Evolutionary conservation across 208 protist genomes (phyloP), one percentile per base, ranked within the genome.

Genomic region (Trypanosoma avium): DNA sequence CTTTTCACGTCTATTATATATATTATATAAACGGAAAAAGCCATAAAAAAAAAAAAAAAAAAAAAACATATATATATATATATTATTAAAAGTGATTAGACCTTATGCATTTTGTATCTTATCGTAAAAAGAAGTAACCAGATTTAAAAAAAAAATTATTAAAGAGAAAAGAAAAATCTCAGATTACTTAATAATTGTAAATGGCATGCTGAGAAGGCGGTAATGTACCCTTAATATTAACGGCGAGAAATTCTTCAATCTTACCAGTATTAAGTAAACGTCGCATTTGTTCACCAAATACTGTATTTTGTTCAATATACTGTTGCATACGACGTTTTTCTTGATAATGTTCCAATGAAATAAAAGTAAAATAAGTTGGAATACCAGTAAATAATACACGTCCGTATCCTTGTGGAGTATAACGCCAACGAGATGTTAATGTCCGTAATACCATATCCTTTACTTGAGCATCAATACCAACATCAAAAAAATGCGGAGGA

Each of bases 261-360:
- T 91, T 92, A 32, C 86, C 86, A 22, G 56, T 88, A 54, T 87
- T 63, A 30, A 91, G 70, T 29, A 93, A 70, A 46, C 86, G 86
- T 49, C 90, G 84, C 46, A 88, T 86, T 65, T 95, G 90, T 79
- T 95, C 90, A 15, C 90, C 90, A 73, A 95, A 95, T 47, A 95
- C 83, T 27, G 90, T 95, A 43, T 92, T 85, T 78, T 95, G 90
- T 29, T 61, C 48, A 35, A 88, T 56, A 60, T 95, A 95, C 54
- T 70, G 57, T 38, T 78, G 71, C 52, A 92, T 81, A 46, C 90
- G 90, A 45, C 76, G 70, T 47, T 75, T 67, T 72, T 95, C 90
- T 38, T 80, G 67, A 29, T 85, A 64, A 77, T 95, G 90, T 80
- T 95, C 86, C 47, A 79, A 27, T 15, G 59, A 60, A 17, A 84